Percentiles rank a stretch among this genome's conserved stretches.
These are phyloP conservation scores for Pyricularia sp. DNA, from an alignment of 2,329 filamentous ascomycete species.

Conservation along the genomic window DNA sequence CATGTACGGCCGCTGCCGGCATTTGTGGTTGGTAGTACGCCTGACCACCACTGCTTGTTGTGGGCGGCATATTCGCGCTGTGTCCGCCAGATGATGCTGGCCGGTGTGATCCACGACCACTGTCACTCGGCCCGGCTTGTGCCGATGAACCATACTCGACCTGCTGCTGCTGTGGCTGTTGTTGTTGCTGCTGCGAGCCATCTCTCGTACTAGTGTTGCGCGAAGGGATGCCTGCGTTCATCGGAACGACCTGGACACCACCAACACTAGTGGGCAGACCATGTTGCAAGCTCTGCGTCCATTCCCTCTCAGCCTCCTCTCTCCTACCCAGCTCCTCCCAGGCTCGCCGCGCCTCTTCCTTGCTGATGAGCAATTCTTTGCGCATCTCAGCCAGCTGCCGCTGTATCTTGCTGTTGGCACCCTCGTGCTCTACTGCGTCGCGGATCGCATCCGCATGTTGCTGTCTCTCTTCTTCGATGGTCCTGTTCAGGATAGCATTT, in stretches of 20 bases:
- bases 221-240: conserved; percentile 62
- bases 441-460: conserved; percentile 58
- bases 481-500: conserved; percentile 68
- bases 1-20: conserved; percentile 28
- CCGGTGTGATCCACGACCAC: not conserved
- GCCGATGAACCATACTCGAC: conserved; percentile 24
- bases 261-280: conserved; percentile 85
- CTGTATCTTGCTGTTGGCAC: conserved; percentile 60
- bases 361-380: conserved; percentile 87
- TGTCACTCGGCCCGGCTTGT: conserved; percentile 15
- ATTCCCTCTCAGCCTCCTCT: conserved; percentile 87
- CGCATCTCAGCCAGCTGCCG: conserved; percentile 83
- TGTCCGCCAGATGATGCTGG: not conserved
- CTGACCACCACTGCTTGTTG: conserved; percentile 23
- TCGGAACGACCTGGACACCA: conserved; percentile 90
- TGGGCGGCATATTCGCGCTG: conserved; percentile 14
- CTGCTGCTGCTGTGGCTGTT: conserved; percentile 17
- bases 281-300: conserved; percentile 74
- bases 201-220: conserved; percentile 38
- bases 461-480: conserved; percentile 65
- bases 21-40: conserved; percentile 34
- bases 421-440: conserved; percentile 56
- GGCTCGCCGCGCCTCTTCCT: conserved; percentile 87
- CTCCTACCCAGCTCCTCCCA: conserved; percentile 95
- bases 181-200: conserved; percentile 20